Base-by-base conservation (phyloP, 768 basidiomycete genomes). In the Hygrophorus pudorinus region DNA sequence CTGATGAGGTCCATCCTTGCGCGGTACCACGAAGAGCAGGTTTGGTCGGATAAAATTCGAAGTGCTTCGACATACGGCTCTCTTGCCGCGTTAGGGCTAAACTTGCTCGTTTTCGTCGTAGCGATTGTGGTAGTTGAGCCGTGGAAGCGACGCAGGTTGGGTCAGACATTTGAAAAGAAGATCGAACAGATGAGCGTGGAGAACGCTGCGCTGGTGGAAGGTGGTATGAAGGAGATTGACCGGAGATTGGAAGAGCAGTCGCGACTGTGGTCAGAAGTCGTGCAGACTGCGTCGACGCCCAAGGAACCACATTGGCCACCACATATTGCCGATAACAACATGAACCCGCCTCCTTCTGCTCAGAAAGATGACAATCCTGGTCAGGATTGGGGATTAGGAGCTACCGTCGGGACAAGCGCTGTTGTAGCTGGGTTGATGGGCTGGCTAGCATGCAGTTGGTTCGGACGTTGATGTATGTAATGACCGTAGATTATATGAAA, bases 21-120 rank as follows among this genome's bases (percentile, higher is more conserved):
- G 39, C 75, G 94, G 31, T 98, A 98, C 61, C 94, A 98, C 65
- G 94, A 97, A 64, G 96, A 99, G 59, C 96, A 99, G 60, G 79
- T 97, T 2, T 99, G 96, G 96, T 91, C 88, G 42, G 94, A 99
- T 70, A 99, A 99, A 65, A 96, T 99, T 48, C 79, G 96, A 29
- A 90, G 87, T 53, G 84, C 85, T 20, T 91, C 88, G 49, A 97
- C 96, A 4, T 97, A 97, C 59, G 93, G 91, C 2, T 85, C 83
- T 32, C 67, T 97, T 47, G 81, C 80, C 4, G 93, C 79, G 43
- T 72, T 97, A 17, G 82, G 79, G 10, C 75, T 94, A 49, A 99
- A 99, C 63, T 62, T 98, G 65, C 49, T 86, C 42, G 85, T 99
- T 38, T 99, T 99, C 60, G 62, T 98, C 45, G 64, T 85, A 48